A percentile compares a stretch with the other conserved stretches of the same genome.
Evolutionary conservation across 805 yeast species (phyloP).

Genomic region (Myxozyma sirexii): DNA sequence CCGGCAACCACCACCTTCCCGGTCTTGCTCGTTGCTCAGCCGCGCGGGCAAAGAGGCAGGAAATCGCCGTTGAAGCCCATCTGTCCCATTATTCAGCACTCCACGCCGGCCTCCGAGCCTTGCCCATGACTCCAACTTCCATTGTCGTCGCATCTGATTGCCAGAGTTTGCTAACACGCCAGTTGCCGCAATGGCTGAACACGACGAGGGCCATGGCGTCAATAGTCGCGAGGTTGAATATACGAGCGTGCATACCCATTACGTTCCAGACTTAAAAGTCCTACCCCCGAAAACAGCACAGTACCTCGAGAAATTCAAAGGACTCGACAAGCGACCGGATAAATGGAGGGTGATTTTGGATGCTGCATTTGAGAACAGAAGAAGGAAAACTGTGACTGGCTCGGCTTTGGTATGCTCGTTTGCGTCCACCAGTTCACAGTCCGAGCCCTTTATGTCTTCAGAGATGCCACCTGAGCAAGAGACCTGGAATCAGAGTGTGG

Average conservation of each 20-base stretch:
- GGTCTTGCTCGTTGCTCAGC: no score
- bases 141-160: no score
- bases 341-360: conserved; percentile 6
- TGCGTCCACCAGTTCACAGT: not conserved
- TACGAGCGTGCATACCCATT: not conserved
- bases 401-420: not conserved
- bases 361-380: not conserved
- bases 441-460: not conserved
- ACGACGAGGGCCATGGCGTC: not conserved
- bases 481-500: not conserved
- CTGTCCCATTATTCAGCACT: no score
- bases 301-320: not conserved
- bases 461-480: not conserved
- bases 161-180: no score
- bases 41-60: no score
- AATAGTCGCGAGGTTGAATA: not conserved
- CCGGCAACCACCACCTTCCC: no score
- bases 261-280: not conserved
- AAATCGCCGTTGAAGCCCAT: no score
- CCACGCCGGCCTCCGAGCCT: no score
- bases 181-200: not conserved
- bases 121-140: no score
- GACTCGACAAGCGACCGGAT: conserved; percentile 7
- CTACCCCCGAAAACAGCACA: no score
- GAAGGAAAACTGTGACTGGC: not conserved